Conservation (phyloP, 495 filamentous ascomycete genomes). For the Lasiosphaeria hispida region DNA sequence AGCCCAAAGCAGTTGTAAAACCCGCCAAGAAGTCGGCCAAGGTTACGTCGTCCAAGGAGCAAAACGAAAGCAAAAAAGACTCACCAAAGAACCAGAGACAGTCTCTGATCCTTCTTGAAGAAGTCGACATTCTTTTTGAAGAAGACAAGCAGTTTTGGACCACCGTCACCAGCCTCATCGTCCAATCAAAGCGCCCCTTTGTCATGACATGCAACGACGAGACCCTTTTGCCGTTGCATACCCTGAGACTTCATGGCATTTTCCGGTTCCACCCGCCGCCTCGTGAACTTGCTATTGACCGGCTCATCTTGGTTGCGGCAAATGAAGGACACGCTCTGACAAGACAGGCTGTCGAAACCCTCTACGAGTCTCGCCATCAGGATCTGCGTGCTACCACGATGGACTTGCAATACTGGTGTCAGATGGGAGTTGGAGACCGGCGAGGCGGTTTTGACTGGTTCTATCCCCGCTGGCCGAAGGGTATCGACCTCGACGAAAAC, state of each 20-base stretch:
- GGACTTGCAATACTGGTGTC: slow-evolving; percentile 94
- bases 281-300: slow-evolving; percentile 68
- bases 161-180: slow-evolving; percentile 71
- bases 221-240: slow-evolving; percentile 64
- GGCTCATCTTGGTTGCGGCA: slow-evolving; percentile 78
- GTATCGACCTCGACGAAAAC: slow-evolving; percentile 62
- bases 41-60: slow-evolving; percentile 7
- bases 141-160: slow-evolving; percentile 95
- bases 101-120: slow-evolving; percentile 91
- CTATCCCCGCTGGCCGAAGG: slow-evolving; percentile 68
- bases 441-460: slow-evolving; percentile 91
- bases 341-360: slow-evolving; percentile 60
- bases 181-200: slow-evolving; percentile 83
- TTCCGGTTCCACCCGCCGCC: slow-evolving; percentile 75
- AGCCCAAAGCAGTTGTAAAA: slow-evolving; percentile 34
- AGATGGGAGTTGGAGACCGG: slow-evolving; percentile 87
- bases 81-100: slow-evolving; percentile 70
- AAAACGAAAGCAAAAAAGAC: slow-evolving; percentile 41
- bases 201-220: slow-evolving; percentile 96
- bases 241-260: slow-evolving; percentile 76
- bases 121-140: slow-evolving; percentile 90
- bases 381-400: slow-evolving; percentile 82
- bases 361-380: slow-evolving; percentile 63
- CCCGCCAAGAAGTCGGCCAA: slow-evolving; percentile 30
- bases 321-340: slow-evolving; percentile 84